Evolutionary conservation across 805 yeast genomes (phyloP).

Genomic region (Kodamaea jinghongensis): DNA sequence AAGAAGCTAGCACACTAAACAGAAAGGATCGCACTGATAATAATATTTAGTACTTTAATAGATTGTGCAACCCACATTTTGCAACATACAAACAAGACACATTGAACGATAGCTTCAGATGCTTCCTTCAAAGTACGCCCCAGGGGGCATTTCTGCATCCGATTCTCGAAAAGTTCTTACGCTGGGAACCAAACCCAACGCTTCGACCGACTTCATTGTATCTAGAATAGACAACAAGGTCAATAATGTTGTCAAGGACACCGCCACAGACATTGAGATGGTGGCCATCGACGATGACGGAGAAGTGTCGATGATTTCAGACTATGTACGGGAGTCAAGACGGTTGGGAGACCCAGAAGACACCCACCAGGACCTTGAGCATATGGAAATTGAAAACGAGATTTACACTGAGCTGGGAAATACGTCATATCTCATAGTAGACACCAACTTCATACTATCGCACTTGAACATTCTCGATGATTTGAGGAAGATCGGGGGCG

Average conservation of each 20-base stretch:
- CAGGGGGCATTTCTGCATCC: slow-evolving; percentile 27
- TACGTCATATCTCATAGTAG: slow-evolving; percentile 56
- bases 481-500: slow-evolving; percentile 39
- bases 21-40: no score
- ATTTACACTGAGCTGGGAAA: slow-evolving; percentile 11
- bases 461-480: slow-evolving; percentile 60
- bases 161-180: slow-evolving; percentile 27
- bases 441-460: slow-evolving; percentile 78
- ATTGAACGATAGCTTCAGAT: not conserved
- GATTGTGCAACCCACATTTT: no score
- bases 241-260: slow-evolving; percentile 10
- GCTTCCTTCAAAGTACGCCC: slow-evolving; percentile 39
- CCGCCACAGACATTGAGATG: slow-evolving; percentile 43
- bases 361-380: not conserved
- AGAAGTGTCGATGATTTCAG: slow-evolving; percentile 44
- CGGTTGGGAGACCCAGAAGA: not conserved
- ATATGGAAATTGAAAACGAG: not conserved
- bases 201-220: slow-evolving; percentile 22
- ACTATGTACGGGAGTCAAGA: slow-evolving; percentile 25
- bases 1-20: no score
- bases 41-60: no score
- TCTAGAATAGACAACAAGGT: slow-evolving; percentile 26
- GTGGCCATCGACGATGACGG: slow-evolving; percentile 44
- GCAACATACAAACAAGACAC: no score
- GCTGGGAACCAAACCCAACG: slow-evolving; percentile 17